Conservation (phyloP, 805 yeast genomes). For the Monosporozyma solicola region DNA sequence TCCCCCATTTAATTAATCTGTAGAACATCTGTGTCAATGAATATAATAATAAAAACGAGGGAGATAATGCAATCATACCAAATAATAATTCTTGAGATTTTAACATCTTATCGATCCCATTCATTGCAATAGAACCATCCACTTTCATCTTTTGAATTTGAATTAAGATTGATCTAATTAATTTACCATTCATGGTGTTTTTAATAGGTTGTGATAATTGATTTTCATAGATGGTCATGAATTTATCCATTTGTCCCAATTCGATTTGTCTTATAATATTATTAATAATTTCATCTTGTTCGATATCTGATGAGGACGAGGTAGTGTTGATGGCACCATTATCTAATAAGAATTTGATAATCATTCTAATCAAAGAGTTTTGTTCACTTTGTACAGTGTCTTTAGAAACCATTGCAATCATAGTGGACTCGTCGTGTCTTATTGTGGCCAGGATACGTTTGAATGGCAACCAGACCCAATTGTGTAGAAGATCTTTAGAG, state of each 20-base stretch:
- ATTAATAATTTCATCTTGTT: neutral
- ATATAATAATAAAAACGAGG: slow-evolving; percentile 55
- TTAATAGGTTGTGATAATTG: slow-evolving; percentile 64
- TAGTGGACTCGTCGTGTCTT: slow-evolving; percentile 69
- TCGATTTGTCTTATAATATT: slow-evolving; percentile 34
- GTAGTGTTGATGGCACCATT: slow-evolving; percentile 4
- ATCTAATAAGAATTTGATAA: slow-evolving; percentile 40
- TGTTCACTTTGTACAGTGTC: slow-evolving; percentile 72
- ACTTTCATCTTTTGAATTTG: slow-evolving; percentile 96
- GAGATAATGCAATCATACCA: slow-evolving; percentile 83
- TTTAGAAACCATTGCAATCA: slow-evolving; percentile 69
- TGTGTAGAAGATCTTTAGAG: slow-evolving; percentile 52
- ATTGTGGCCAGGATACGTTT: slow-evolving; percentile 65
- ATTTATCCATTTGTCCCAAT: slow-evolving; percentile 69
- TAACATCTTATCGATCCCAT: slow-evolving; percentile 81
- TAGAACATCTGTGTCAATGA: slow-evolving; percentile 32
- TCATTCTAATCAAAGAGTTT: slow-evolving; percentile 80
- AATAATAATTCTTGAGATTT: slow-evolving; percentile 92
- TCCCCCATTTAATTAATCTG: slow-evolving; percentile 20
- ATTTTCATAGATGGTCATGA: slow-evolving; percentile 72
- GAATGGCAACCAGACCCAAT: slow-evolving; percentile 80
- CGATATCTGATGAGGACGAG: neutral
- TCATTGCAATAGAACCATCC: slow-evolving; percentile 83
- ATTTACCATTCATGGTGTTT: slow-evolving; percentile 54
- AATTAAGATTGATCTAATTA: slow-evolving; percentile 69